A percentile compares a stretch with the other conserved stretches of the same genome.
Conservation (phyloP, 2,329 filamentous ascomycete species). For the Trichoderma lentiforme region DNA sequence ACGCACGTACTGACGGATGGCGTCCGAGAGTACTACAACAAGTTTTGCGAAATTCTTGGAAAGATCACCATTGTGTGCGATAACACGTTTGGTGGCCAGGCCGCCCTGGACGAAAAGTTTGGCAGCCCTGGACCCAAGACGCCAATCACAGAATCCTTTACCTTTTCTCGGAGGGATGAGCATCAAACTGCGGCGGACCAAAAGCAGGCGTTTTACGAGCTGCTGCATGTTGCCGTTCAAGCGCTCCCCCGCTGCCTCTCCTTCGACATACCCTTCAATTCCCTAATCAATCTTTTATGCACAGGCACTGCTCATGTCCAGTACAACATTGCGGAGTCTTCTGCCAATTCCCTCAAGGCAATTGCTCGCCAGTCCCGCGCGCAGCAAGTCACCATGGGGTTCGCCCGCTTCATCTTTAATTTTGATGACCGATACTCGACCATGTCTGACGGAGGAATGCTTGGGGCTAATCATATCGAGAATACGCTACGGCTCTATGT, state of each 20-base stretch:
- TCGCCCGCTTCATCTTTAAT: slow-evolving; percentile 96
- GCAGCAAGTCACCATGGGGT: slow-evolving; percentile 93
- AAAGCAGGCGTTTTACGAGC: slow-evolving; percentile 91
- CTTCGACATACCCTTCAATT: slow-evolving; percentile 85
- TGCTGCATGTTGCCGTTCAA: slow-evolving; percentile 92
- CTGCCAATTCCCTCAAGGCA: slow-evolving; percentile 87
- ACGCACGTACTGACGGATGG: slow-evolving; percentile 66
- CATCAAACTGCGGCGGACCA: slow-evolving; percentile 69
- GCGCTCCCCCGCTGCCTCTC: slow-evolving; percentile 92
- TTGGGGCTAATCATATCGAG: slow-evolving; percentile 91
- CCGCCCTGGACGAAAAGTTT: slow-evolving; percentile 93
- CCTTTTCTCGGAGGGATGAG: slow-evolving; percentile 81
- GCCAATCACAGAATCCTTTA: slow-evolving; percentile 90
- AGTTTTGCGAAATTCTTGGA: slow-evolving; percentile 91
- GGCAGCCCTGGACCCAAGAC: slow-evolving; percentile 84
- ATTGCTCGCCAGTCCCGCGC: slow-evolving; percentile 92
- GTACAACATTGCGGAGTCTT: slow-evolving; percentile 85
- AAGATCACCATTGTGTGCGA: slow-evolving; percentile 97
- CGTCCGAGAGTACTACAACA: slow-evolving; percentile 79
- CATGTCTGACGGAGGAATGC: slow-evolving; percentile 96
- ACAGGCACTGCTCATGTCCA: slow-evolving; percentile 97
- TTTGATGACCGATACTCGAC: slow-evolving; percentile 97
- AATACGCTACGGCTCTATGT: slow-evolving; percentile 90
- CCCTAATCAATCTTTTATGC: slow-evolving; percentile 89
- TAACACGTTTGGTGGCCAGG: slow-evolving; percentile 94